These are phyloP conservation scores for Fusarium pseudocircinatum DNA, from an alignment of 2,329 filamentous ascomycete species.

Conservation along the genomic window DNA sequence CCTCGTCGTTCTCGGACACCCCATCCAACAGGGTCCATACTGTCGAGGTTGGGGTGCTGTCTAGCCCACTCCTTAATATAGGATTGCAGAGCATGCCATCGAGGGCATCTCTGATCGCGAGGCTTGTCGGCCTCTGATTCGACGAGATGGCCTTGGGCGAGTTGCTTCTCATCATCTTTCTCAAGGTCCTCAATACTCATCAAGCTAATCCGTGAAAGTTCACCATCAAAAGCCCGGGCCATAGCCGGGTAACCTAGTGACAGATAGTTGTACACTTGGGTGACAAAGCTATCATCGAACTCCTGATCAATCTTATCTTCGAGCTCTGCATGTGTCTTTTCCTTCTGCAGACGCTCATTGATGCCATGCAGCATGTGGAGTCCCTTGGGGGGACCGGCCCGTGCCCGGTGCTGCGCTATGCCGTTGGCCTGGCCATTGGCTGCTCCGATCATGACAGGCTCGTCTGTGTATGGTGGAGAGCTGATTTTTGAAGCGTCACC, in stretches of 20 bases:
- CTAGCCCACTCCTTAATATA: slow-evolving; percentile 92
- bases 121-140: slow-evolving; percentile 58
- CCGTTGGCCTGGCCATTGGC: slow-evolving; percentile 27
- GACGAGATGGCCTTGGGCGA: slow-evolving; percentile 78
- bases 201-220: slow-evolving; percentile 82
- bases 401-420: slow-evolving; percentile 41
- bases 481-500: slow-evolving; percentile 54
- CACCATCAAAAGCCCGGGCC: slow-evolving; percentile 83
- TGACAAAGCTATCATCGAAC: slow-evolving; percentile 86
- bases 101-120: slow-evolving; percentile 66
- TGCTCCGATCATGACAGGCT: slow-evolving; percentile 48
- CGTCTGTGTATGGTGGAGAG: slow-evolving; percentile 51
- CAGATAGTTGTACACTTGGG: slow-evolving; percentile 97
- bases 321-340: slow-evolving; percentile 60
- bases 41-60: slow-evolving; percentile 80
- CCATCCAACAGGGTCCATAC: slow-evolving; percentile 70
- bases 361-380: slow-evolving; percentile 62
- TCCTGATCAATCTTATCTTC: slow-evolving; percentile 69
- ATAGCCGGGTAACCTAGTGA: slow-evolving; percentile 91
- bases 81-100: slow-evolving; percentile 84
- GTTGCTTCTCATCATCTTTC: slow-evolving; percentile 70
- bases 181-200: slow-evolving; percentile 75
- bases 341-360: slow-evolving; percentile 60
- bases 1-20: slow-evolving; percentile 73
- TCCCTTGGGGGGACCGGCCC: slow-evolving; percentile 52